Evolutionary conservation across 2,329 filamentous ascomycete species (phyloP), one percentile per base, ranked within the genome.

Genomic region (Calonectria henricotiae): DNA sequence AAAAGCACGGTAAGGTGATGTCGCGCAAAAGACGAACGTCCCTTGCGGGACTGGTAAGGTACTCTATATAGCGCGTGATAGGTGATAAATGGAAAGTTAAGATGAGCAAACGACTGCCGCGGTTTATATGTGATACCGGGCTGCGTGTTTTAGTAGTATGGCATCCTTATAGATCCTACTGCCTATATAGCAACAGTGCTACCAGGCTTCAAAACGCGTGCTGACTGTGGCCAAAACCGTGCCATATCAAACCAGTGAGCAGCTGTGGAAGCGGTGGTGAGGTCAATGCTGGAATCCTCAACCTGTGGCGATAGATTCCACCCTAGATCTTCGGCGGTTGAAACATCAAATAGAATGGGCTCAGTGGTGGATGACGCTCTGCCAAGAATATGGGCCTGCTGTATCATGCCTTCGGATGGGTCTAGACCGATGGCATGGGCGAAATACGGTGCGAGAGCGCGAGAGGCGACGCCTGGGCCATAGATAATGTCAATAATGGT

Each of bases 171-270:
- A 1, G 74, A 69, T 6, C 81, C 82, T 3, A 76, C 78, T 0
- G 80, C 79, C 87, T 87, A 90, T 1, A 90, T 67, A 0, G 87
- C 87, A 0, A 90, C 85, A 3, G 83, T 89, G 25, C 88, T 88
- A 17, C 85, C 85, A 0, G 87, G 86, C 70, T 83, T 85, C 7
- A 90, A 79, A 1, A 86, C 79, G 15, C 79, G 79, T 0, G 84
- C 85, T 0, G 87, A 88, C 0, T 80, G 78, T 3, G 71, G 58
- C 84, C 86, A 90, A 79, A 90, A 90, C 0, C 66, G 65, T 0
- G 80, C 72, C 83, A 89, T 84, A 72, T 90, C 83, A 79, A 90
- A 89, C 89, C 89, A 90, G 77, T 90, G 89, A 0, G 87, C 86
- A 0, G 86, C 84, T 4, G 82, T 87, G 0, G 85, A 85, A 80